Evolutionary conservation across 495 filamentous ascomycete genomes (phyloP).

Genomic region (Penicillium crystallinum): DNA sequence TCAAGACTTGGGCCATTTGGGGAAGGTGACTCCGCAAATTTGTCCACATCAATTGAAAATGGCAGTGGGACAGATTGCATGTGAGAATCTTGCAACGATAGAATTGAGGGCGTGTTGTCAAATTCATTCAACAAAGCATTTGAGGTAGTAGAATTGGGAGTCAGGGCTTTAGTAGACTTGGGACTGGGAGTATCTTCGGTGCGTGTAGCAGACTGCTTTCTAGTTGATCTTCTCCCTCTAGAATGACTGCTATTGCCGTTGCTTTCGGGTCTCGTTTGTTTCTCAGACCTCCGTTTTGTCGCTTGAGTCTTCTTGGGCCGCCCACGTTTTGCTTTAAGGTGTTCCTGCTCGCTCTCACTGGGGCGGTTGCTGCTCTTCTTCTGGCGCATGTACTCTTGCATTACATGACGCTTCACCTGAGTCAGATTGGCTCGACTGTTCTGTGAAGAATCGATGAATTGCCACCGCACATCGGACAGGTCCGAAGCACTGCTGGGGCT

Average conservation of each 20-base stretch:
- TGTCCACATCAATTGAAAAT: not conserved
- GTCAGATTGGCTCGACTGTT: conserved; percentile 38
- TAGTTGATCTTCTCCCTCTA: not conserved
- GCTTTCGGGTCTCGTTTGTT: not conserved
- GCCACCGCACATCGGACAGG: conserved; percentile 26
- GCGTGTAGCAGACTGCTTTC: not conserved
- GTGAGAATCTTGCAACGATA: conserved; percentile 5
- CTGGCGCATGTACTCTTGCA: conserved; percentile 45
- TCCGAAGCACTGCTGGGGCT: conserved; percentile 1
- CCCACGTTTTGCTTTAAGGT: conserved; percentile 14
- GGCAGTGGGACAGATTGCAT: not conserved
- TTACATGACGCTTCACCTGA: conserved; percentile 44
- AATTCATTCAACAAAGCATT: not conserved
- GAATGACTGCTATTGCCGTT: not conserved
- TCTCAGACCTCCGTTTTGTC: conserved; percentile 7
- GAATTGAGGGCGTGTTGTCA: not conserved
- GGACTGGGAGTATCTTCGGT: conserved; percentile 3
- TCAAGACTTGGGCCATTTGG: conserved; percentile 7
- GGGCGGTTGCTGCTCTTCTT: conserved; percentile 27
- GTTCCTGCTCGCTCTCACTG: conserved; percentile 18
- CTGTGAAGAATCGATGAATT: conserved; percentile 40
- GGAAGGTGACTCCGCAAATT: not conserved
- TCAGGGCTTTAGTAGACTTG: not conserved
- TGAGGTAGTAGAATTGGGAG: not conserved
- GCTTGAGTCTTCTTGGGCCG: conserved; percentile 16